Percentiles rank a stretch among this genome's conserved stretches.
Conservation (phyloP, 2,329 filamentous ascomycete species). For the Diaporthe batatas region DNA sequence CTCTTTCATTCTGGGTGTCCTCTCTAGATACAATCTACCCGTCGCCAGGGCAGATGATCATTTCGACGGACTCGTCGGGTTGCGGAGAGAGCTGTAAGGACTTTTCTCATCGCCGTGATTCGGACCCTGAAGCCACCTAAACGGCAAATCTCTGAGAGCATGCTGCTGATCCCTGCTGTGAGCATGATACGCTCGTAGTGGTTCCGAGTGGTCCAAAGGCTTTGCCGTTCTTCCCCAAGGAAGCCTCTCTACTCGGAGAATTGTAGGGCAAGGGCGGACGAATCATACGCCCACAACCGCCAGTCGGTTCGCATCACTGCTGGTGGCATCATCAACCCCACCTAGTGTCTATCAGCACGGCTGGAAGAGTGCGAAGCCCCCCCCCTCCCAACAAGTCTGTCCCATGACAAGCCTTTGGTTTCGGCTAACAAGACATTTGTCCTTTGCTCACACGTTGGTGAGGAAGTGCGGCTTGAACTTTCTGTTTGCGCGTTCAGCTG, state of each 20-base stretch:
- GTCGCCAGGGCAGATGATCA: no score
- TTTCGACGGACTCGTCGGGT: no score
- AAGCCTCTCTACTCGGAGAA: no score
- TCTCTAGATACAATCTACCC: no score
- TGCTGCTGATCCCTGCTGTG: not conserved
- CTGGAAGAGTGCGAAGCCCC: not conserved
- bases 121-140: not conserved
- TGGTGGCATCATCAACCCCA: not conserved
- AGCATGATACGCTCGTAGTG: no score
- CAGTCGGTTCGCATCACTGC: not conserved
- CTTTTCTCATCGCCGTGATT: no score
- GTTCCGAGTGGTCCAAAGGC: not conserved
- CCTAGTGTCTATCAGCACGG: not conserved
- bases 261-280: not conserved
- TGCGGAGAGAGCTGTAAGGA: not conserved
- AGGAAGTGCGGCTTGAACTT: constrained; percentile 92
- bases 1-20: no score
- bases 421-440: not conserved
- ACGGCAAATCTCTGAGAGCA: not conserved
- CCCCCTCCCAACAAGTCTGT: no score
- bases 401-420: not conserved
- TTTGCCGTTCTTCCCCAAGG: not conserved
- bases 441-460: constrained; percentile 74
- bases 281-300: not conserved
- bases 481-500: constrained; percentile 87